Percentiles rank a stretch among this genome's conserved stretches.
These are phyloP conservation scores for Umbelopsis ramanniana DNA, from an alignment of 192 early-diverging fungal genomes.

Conservation along the genomic window DNA sequence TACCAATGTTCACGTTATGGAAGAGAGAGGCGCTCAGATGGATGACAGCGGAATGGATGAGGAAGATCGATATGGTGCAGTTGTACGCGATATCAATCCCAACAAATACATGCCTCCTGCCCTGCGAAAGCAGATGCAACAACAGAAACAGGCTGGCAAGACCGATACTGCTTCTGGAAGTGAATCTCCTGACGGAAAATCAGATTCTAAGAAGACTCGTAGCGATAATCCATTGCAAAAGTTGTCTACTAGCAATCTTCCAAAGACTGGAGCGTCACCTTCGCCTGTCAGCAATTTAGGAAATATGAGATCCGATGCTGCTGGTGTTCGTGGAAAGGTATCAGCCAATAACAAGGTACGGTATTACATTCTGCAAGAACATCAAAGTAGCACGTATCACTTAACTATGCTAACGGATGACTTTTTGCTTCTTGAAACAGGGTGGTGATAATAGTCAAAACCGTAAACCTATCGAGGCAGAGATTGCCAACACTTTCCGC, in stretches of 20 bases:
- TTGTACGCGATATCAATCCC: slow-evolving; percentile 69
- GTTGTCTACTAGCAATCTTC: slow-evolving; percentile 29
- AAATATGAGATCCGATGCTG: slow-evolving; percentile 21
- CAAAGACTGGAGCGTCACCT: slow-evolving; percentile 28
- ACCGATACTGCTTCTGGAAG: background rate
- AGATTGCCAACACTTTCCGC: slow-evolving; percentile 57
- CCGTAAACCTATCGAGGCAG: slow-evolving; percentile 44
- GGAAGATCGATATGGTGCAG: slow-evolving; percentile 87
- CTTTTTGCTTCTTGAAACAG: background rate
- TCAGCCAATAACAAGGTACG: slow-evolving; percentile 11
- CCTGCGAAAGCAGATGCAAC: slow-evolving; percentile 60
- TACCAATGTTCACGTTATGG: slow-evolving; percentile 85
- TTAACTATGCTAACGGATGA: background rate
- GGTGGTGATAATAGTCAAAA: background rate
- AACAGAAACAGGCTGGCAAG: slow-evolving; percentile 24
- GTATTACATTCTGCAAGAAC: background rate
- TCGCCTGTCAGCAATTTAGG: slow-evolving; percentile 26
- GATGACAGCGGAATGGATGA: slow-evolving; percentile 81
- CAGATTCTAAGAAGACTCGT: slow-evolving; percentile 12
- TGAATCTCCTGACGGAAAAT: background rate
- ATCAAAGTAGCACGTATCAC: background rate
- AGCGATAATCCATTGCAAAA: slow-evolving; percentile 30
- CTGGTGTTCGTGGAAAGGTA: slow-evolving; percentile 15
- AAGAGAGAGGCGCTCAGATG: slow-evolving; percentile 78
- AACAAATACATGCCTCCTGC: slow-evolving; percentile 91